These are phyloP conservation scores for Paradendryphiella salina DNA, from an alignment of 2,329 filamentous ascomycete genomes.

Conservation along the genomic window DNA sequence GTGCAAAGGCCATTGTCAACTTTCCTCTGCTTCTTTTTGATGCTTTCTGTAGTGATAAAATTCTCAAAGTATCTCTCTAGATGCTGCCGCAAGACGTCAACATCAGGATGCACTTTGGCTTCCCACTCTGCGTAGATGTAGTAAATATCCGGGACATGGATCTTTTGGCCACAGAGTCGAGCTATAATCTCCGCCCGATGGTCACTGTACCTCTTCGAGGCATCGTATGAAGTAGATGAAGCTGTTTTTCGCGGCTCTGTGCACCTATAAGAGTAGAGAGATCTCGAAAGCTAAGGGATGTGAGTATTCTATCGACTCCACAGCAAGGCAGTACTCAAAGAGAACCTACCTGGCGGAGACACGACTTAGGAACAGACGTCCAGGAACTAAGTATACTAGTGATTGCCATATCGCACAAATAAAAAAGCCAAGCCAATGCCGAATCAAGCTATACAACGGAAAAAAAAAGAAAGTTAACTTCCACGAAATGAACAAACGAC, in stretches of 20 bases:
- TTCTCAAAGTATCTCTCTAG: constrained; percentile 8
- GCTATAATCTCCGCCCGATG: constrained; percentile 7
- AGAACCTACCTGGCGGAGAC: constrained; percentile 1
- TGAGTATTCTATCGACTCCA: not conserved
- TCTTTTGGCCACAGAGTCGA: constrained; percentile 9
- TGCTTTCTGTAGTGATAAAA: constrained; percentile 8
- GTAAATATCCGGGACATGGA: constrained; percentile 7
- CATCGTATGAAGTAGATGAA: not conserved
- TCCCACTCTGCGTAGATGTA: constrained; percentile 11
- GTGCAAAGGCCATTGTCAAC: constrained; percentile 12
- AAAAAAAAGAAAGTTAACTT: not conserved
- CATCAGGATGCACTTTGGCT: constrained; percentile 5
- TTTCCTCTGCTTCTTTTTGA: constrained; percentile 6
- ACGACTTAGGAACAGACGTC: not conserved
- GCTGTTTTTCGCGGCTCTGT: not conserved
- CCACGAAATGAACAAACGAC: not conserved
- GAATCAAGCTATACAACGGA: not conserved
- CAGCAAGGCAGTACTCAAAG: not conserved
- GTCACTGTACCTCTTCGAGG: not conserved
- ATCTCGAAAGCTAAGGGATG: not conserved
- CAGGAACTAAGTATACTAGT: not conserved
- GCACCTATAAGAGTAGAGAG: not conserved
- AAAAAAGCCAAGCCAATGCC: not conserved
- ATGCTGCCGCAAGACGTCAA: constrained; percentile 1
- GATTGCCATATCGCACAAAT: not conserved